Evolutionary conservation across 768 basidiomycete species (phyloP).

Genomic region (Dentipellis sp.): DNA sequence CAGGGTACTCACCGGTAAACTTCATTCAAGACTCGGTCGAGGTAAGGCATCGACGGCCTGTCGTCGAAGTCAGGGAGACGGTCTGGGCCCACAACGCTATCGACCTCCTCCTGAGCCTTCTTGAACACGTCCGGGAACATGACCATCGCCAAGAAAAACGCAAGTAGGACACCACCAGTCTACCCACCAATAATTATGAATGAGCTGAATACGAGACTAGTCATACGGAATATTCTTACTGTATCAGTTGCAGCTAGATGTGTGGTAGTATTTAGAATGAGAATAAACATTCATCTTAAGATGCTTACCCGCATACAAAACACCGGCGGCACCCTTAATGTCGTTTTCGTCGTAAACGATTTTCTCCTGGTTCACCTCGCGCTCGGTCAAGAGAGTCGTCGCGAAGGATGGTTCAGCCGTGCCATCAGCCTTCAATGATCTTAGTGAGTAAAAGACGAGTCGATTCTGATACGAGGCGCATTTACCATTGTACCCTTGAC

Average conservation of each 20-base stretch:
- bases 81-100: slow-evolving; percentile 10
- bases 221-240: neutral
- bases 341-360: neutral
- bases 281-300: neutral
- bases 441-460: neutral
- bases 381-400: neutral
- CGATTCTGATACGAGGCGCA: neutral
- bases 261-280: neutral
- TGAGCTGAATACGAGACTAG: neutral
- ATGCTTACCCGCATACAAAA: neutral
- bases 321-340: neutral
- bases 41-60: slow-evolving; percentile 11
- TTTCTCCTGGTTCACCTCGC: neutral
- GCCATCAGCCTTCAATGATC: neutral
- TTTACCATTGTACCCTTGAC: slow-evolving; percentile 2
- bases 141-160: slow-evolving; percentile 12
- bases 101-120: slow-evolving; percentile 15
- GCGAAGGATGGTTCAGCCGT: slow-evolving; percentile 1
- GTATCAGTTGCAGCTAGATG: neutral
- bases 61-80: slow-evolving; percentile 12
- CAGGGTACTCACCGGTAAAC: slow-evolving; percentile 3
- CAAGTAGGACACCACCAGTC: neutral
- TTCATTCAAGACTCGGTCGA: slow-evolving; percentile 12
- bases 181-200: neutral
- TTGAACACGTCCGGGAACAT: slow-evolving; percentile 11